Conservation (phyloP, 2,329 filamentous ascomycete genomes). For the Beauveria pseudobassiana region DNA sequence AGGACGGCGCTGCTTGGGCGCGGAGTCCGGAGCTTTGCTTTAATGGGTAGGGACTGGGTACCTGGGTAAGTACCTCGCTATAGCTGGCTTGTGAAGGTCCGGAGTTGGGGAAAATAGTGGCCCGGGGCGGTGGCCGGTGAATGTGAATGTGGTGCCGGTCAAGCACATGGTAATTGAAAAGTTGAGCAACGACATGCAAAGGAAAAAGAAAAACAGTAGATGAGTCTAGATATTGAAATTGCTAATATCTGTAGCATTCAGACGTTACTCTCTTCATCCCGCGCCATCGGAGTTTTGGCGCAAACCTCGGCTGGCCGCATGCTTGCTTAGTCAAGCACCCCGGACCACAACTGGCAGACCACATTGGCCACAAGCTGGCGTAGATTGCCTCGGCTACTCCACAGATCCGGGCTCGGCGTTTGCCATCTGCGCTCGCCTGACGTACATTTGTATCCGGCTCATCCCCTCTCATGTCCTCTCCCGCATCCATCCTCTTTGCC, state of each 20-base stretch:
- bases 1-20: background rate
- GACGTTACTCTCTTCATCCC: background rate
- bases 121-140: background rate
- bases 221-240: background rate
- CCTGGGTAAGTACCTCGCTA: background rate
- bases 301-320: slow-evolving; percentile 3
- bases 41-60: background rate
- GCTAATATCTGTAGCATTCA: background rate
- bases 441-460: slow-evolving; percentile 5
- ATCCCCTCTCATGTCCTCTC: background rate
- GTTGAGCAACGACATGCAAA: background rate
- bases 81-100: slow-evolving; percentile 1
- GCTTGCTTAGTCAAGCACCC: slow-evolving; percentile 5
- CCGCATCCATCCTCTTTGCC: background rate
- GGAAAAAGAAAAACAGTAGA: background rate
- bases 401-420: slow-evolving; percentile 15
- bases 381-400: slow-evolving; percentile 25
- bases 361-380: background rate
- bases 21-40: background rate
- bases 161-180: background rate
- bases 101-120: background rate
- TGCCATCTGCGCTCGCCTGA: background rate
- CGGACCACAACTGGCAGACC: background rate
- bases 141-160: background rate
- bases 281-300: slow-evolving; percentile 4